These are phyloP conservation scores for Cryphonectria radicalis DNA, from an alignment of 2,329 filamentous ascomycete species.

Conservation along the genomic window DNA sequence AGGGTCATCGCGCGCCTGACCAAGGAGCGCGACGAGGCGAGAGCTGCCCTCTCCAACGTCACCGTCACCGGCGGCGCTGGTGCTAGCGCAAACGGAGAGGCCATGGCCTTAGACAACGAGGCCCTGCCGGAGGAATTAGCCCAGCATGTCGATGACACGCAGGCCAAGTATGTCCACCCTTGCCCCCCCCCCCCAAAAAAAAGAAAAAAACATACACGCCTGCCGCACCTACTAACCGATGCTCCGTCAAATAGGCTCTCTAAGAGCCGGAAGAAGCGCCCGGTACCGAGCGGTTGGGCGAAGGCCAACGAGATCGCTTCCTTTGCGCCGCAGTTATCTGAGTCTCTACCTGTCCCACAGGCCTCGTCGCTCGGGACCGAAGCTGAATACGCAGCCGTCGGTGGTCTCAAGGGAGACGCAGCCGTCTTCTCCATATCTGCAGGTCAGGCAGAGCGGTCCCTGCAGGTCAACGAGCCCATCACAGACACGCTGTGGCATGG, in stretches of 20 bases:
- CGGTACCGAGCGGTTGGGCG: slow-evolving; percentile 83
- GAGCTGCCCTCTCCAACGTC: slow-evolving; percentile 84
- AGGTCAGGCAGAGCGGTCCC: slow-evolving; percentile 67
- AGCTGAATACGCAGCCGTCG: slow-evolving; percentile 72
- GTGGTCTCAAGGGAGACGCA: slow-evolving; percentile 74
- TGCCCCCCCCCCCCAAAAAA: background rate
- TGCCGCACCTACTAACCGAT: slow-evolving; percentile 6
- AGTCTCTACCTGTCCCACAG: slow-evolving; percentile 51
- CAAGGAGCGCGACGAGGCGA: slow-evolving; percentile 90
- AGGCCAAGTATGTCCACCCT: slow-evolving; percentile 69
- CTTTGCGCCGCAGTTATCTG: slow-evolving; percentile 51
- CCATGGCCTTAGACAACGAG: slow-evolving; percentile 90
- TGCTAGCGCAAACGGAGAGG: slow-evolving; percentile 67
- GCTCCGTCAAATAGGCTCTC: slow-evolving; percentile 65
- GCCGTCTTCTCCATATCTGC: slow-evolving; percentile 76
- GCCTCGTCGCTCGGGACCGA: slow-evolving; percentile 55
- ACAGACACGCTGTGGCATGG: slow-evolving; percentile 69
- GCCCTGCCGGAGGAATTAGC: slow-evolving; percentile 73
- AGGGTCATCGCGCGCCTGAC: slow-evolving; percentile 89
- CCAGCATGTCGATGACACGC: slow-evolving; percentile 77
- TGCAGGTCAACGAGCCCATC: slow-evolving; percentile 70
- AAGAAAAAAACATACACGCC: too few relatives aligned
- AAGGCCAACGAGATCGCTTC: slow-evolving; percentile 70
- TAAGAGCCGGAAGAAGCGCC: slow-evolving; percentile 86
- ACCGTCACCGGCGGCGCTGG: slow-evolving; percentile 62